These are phyloP conservation scores for Pelargonium myrrhifolium DNA, from an alignment of 441 rosid genomes.

Conservation along the genomic window DNA sequence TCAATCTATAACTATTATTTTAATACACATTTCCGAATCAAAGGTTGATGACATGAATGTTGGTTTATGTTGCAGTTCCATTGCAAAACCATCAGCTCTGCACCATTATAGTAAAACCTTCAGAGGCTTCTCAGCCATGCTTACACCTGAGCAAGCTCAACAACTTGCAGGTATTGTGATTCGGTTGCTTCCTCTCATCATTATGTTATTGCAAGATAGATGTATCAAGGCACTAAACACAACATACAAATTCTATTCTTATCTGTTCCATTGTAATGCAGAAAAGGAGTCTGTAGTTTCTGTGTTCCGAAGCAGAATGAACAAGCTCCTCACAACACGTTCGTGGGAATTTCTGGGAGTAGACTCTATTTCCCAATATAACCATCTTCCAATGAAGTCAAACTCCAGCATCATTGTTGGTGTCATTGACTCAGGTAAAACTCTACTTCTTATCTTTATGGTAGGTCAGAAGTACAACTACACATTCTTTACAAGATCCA, in stretches of 20 bases:
- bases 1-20: neutral
- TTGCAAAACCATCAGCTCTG: conserved; percentile 24
- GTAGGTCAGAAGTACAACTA: too few relatives aligned
- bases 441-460: neutral
- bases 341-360: conserved; percentile 49
- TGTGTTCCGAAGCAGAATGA: conserved; percentile 34
- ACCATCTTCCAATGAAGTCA: conserved; percentile 19
- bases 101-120: conserved; percentile 48
- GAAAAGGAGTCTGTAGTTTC: conserved; percentile 33
- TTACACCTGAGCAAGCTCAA: conserved; percentile 35
- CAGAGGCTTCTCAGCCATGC: conserved; percentile 47
- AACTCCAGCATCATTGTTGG: conserved; percentile 35
- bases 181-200: neutral
- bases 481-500: neutral
- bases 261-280: conserved; percentile 15
- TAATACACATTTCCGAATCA: neutral
- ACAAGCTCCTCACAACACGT: conserved; percentile 43
- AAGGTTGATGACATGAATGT: too few relatives aligned
- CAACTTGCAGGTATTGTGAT: conserved; percentile 24
- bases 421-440: conserved; percentile 37
- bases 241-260: neutral
- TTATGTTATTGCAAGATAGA: too few relatives aligned
- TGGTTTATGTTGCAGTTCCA: neutral
- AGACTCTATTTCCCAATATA: conserved; percentile 18
- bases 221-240: neutral